phyloP scores from a whole-genome alignment of 192 early-diverging fungal genomes.

The Haplosporangium gracile region DNA sequence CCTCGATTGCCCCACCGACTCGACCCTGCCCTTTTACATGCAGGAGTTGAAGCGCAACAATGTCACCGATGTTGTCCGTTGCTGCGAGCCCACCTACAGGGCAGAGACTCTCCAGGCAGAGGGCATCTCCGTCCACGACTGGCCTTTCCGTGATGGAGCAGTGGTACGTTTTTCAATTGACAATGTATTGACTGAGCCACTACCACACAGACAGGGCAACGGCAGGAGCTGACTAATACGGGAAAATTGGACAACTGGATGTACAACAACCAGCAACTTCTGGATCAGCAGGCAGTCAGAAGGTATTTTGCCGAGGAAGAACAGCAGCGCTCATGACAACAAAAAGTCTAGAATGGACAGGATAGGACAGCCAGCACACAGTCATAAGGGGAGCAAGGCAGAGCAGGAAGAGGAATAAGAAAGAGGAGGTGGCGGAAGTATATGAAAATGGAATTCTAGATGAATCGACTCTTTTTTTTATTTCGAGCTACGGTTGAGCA shows the following conservation, averaged over 20 bases:
- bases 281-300: background rate
- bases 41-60: constrained; percentile 75
- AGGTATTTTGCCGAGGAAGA: background rate
- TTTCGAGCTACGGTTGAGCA: background rate
- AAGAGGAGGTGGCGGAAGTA: background rate
- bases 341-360: background rate
- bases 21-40: constrained; percentile 49
- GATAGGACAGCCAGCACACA: background rate
- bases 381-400: too few species aligned
- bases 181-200: background rate
- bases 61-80: constrained; percentile 87
- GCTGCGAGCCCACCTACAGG: constrained; percentile 87
- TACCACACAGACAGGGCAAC: background rate
- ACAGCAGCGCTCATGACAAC: background rate
- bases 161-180: constrained; percentile 62
- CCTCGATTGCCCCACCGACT: constrained; percentile 83
- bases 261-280: background rate
- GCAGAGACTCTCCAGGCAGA: constrained; percentile 66
- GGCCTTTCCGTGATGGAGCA: constrained; percentile 93
- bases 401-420: background rate
- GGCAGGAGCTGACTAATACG: background rate
- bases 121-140: constrained; percentile 80
- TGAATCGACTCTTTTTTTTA: background rate
- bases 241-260: background rate
- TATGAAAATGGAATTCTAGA: constrained; percentile 3